Base-by-base conservation (phyloP, 768 basidiomycete genomes). In the Pleurotus salmoneostramineus region DNA sequence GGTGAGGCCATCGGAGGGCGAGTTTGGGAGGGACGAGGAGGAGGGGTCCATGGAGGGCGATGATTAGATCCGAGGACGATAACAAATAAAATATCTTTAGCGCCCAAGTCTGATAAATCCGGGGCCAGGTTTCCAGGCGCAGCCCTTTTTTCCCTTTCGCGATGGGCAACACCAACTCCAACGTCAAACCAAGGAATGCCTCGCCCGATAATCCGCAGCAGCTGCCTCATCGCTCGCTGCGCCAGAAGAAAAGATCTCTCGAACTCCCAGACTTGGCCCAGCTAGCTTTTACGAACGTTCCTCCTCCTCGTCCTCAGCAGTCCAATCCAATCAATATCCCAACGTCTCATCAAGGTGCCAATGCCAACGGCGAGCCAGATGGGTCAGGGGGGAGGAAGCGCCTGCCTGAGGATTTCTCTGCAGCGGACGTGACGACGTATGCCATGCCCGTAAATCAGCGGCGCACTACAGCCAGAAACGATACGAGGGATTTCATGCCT, bases 231-330 rank as follows among this genome's bases (percentile, higher is more conserved):
- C 75, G 76, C 34, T 87, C 87, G 45, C 72, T 89, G 58, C 77
- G 85, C 42, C 75, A 77, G 17, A 89, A 86, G 77, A 89, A 88
- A 72, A 83, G 79, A 66, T 88, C 86, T 0, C 82, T 91, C 15
- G 87, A 91, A 67, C 77, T 91, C 27, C 89, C 89, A 55, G 89
- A 90, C 74, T 83, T 91, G 36, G 77, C 73, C 14, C 72, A 71
- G 3, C 66, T 78, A 5, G 65, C 73, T 1, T 54, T 69, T 37
- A 62, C 52, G 12, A 50, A 51, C 51, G 33, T 46, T 54, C 36
- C 37, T 32, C 47, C 54, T 50, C 60, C 55, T 43, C 58, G 58
- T 37, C 51, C 58, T 56, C 55, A 62, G 55, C 54, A 61, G 46
- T 71, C 73, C 3, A 67, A 70, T 15, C 70, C 72, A 6, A 78